Base-by-base conservation (phyloP, 2,329 filamentous ascomycete genomes). In the Lasiodiplodia theobromae region DNA sequence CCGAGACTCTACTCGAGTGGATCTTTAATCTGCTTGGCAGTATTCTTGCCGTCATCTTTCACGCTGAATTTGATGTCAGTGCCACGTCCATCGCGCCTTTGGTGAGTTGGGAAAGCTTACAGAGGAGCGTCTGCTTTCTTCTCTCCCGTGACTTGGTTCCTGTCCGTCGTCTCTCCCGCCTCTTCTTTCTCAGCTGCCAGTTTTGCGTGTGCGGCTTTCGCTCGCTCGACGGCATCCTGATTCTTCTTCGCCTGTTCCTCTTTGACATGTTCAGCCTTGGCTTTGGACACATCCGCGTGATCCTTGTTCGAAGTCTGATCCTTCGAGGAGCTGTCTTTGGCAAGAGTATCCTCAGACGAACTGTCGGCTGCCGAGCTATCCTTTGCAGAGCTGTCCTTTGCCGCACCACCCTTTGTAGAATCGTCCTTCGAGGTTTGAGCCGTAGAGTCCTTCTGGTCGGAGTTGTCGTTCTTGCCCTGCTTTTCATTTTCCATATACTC, bases 401-500 rank as follows among this genome's bases (percentile, higher is more conserved):
- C 14, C 6, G 23, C n/a, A 16, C 25, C 28, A 18, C 23, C 25
- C 58, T 51, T 63, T 6, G 31, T 6, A 6, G n/a, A 51, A 21
- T n/a, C 38, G 28, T 60, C 65, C 38, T 58, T 67, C 6, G 47
- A 40, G 18, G 28, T n/a, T 23, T 64, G 49, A 16, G 52, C 58
- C 53, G 40, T 31, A 16, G 57, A 65, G 28, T 57, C 66, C 38
- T 31, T 62, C 16, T 47, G 8, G 16, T 66, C 56, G 16, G 52
- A 52, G 31, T 68, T 54, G 5, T 37, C 53, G 11, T 34, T 49
- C 21, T 68, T 54, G 18, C 31, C 31, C 4, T 80, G 79, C 67
- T 82, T 81, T 52, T 80, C 78, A 72, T 85, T 77, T 65, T 83
- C 82, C 69, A 69, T 69, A 71, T 78, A 77, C 14, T 89, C 88